These are phyloP conservation scores for Breviolum minutum DNA, from an alignment of 73 alveolate species.

Conservation along the genomic window DNA sequence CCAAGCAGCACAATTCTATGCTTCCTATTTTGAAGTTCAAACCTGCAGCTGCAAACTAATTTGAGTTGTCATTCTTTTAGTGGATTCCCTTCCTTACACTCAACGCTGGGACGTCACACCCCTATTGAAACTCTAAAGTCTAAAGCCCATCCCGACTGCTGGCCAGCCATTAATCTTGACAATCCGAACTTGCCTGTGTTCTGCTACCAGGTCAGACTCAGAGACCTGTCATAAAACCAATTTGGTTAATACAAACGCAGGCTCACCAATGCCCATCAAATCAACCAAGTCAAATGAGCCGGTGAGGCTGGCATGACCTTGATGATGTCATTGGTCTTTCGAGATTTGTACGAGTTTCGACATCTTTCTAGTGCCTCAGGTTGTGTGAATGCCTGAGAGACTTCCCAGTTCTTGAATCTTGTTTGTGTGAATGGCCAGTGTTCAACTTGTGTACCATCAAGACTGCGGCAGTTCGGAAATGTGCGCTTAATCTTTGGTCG, in stretches of 20 bases:
- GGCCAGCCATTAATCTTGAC: too few relatives aligned
- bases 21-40: too few relatives aligned
- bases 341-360: constrained; percentile 66
- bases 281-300: not conserved
- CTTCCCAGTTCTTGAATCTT: not conserved
- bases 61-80: too few relatives aligned
- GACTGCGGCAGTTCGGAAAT: constrained; percentile 50
- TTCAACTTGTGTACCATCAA: not conserved
- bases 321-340: constrained; percentile 20
- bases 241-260: not conserved
- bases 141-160: too few relatives aligned
- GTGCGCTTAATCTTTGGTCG: constrained; percentile 83
- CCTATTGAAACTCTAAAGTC: too few relatives aligned
- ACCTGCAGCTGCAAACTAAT: too few relatives aligned
- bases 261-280: not conserved
- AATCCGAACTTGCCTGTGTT: constrained; percentile 40
- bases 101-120: too few relatives aligned
- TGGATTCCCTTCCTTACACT: too few relatives aligned
- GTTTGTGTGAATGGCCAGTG: not conserved
- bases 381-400: not conserved
- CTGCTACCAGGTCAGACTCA: constrained; percentile 55
- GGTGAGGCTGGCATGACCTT: constrained; percentile 44
- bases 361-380: constrained; percentile 70
- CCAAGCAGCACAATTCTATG: too few relatives aligned
- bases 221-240: constrained; percentile 1